These are phyloP conservation scores for Conticribra guillardii DNA, from an alignment of 108 stramenopile genomes.

Conservation along the genomic window DNA sequence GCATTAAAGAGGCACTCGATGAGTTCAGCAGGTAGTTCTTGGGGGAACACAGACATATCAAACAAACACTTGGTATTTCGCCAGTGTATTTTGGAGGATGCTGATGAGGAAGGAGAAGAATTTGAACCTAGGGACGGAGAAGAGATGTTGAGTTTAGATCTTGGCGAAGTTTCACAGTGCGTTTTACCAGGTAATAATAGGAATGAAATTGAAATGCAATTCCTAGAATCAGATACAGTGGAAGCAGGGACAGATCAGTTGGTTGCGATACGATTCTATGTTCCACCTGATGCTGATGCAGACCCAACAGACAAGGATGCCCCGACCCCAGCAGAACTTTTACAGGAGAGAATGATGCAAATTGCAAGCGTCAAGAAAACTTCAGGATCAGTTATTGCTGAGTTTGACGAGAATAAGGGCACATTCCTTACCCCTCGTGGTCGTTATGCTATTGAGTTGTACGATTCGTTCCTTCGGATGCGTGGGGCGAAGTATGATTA, in stretches of 20 bases:
- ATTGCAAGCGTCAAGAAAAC: constrained; percentile 89
- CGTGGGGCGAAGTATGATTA: constrained; percentile 97
- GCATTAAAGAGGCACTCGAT: constrained; percentile 66
- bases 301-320: constrained; percentile 82
- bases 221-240: constrained; percentile 86
- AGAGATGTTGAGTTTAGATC: constrained; percentile 86
- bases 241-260: constrained; percentile 89
- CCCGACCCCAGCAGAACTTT: constrained; percentile 72
- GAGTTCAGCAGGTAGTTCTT: constrained; percentile 76
- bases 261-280: constrained; percentile 91
- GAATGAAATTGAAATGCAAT: constrained; percentile 92
- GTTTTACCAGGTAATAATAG: constrained; percentile 90
- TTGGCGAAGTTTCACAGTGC: constrained; percentile 86
- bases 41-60: constrained; percentile 73
- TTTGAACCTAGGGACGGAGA: constrained; percentile 84
- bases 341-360: constrained; percentile 82
- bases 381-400: constrained; percentile 90
- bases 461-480: constrained; percentile 91
- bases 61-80: constrained; percentile 79
- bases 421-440: constrained; percentile 98
- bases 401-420: constrained; percentile 90
- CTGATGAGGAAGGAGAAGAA: constrained; percentile 88
- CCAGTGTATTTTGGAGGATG: constrained; percentile 81
- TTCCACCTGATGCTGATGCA: constrained; percentile 89
- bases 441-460: constrained; percentile 93